Conservation (phyloP, 768 basidiomycete species). For the Leccinum uliginosum region DNA sequence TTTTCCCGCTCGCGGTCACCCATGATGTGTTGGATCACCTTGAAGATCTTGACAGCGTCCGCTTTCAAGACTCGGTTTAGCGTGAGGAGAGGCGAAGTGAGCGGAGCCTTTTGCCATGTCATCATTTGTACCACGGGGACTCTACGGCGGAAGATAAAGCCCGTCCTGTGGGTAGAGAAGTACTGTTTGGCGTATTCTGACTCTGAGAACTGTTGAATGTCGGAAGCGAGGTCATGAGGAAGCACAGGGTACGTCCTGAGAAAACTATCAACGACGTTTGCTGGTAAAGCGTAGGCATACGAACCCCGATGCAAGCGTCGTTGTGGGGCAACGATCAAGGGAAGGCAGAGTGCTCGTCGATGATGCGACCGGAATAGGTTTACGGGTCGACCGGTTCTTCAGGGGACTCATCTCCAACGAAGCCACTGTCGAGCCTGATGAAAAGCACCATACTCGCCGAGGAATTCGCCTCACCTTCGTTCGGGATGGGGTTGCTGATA, state of each 20-base stretch:
- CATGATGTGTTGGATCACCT: constrained; percentile 89
- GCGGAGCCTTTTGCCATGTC: constrained; percentile 82
- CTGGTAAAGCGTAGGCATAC: constrained; percentile 18
- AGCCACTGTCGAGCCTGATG: constrained; percentile 41
- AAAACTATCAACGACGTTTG: constrained; percentile 8
- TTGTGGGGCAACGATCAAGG: constrained; percentile 27
- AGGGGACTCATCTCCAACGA: constrained; percentile 73
- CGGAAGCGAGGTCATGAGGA: constrained; percentile 74
- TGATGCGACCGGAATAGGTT: constrained; percentile 58
- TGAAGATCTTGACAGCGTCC: constrained; percentile 83
- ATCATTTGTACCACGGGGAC: constrained; percentile 85
- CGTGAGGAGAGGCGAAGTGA: constrained; percentile 71
- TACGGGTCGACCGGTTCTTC: constrained; percentile 54
- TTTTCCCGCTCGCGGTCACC: constrained; percentile 81
- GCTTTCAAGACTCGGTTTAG: constrained; percentile 61
- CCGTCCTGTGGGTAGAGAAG: constrained; percentile 87
- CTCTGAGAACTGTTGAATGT: constrained; percentile 84
- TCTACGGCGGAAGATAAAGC: constrained; percentile 78
- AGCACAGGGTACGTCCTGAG: constrained; percentile 70
- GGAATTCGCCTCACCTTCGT: constrained; percentile 48
- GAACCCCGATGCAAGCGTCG: constrained; percentile 64
- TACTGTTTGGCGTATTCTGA: constrained; percentile 84
- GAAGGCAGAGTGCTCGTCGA: constrained; percentile 24
- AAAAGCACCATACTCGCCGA: background rate
- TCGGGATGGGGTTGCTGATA: constrained; percentile 66